phyloP scores from a whole-genome alignment of 805 yeast genomes.

The Candida tibetensis region DNA sequence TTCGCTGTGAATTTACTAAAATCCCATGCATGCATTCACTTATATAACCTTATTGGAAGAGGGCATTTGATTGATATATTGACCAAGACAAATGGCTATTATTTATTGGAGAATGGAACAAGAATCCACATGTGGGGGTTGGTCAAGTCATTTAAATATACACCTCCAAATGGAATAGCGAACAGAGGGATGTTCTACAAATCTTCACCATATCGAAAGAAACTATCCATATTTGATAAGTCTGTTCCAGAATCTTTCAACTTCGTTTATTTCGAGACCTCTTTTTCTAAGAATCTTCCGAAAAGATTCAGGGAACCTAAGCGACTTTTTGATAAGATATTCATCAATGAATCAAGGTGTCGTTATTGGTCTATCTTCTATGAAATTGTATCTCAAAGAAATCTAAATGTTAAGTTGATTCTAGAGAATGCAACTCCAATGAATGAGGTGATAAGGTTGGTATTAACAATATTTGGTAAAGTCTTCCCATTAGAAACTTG shows the following conservation, averaged over 20 bases:
- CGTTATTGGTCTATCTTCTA: slow-evolving; percentile 37
- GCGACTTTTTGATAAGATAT: slow-evolving; percentile 17
- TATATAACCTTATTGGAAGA: slow-evolving; percentile 41
- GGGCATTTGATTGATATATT: slow-evolving; percentile 38
- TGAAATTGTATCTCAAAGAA: slow-evolving; percentile 23
- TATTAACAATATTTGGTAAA: slow-evolving; percentile 41
- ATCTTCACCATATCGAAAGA: background rate
- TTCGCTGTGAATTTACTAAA: slow-evolving; percentile 42
- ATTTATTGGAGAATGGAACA: slow-evolving; percentile 10
- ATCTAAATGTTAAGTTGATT: slow-evolving; percentile 17
- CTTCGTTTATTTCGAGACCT: background rate
- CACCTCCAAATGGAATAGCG: slow-evolving; percentile 4
- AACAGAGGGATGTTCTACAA: slow-evolving; percentile 22
- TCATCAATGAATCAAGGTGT: slow-evolving; percentile 31
- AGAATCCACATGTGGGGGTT: slow-evolving; percentile 27
- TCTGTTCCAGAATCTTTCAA: background rate
- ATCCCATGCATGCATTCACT: slow-evolving; percentile 40
- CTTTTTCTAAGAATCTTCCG: slow-evolving; percentile 6
- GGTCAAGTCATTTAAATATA: slow-evolving; percentile 1
- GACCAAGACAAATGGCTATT: slow-evolving; percentile 32
- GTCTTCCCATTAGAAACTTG: slow-evolving; percentile 50
- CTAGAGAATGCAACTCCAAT: slow-evolving; percentile 30
- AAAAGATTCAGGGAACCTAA: slow-evolving; percentile 15
- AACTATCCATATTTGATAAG: background rate
- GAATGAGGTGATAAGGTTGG: slow-evolving; percentile 39